A percentile compares a stretch with the other conserved stretches of the same genome.
Conservation (phyloP, 1,284 basidiomycete species). For the Entoloma clypeatum region DNA sequence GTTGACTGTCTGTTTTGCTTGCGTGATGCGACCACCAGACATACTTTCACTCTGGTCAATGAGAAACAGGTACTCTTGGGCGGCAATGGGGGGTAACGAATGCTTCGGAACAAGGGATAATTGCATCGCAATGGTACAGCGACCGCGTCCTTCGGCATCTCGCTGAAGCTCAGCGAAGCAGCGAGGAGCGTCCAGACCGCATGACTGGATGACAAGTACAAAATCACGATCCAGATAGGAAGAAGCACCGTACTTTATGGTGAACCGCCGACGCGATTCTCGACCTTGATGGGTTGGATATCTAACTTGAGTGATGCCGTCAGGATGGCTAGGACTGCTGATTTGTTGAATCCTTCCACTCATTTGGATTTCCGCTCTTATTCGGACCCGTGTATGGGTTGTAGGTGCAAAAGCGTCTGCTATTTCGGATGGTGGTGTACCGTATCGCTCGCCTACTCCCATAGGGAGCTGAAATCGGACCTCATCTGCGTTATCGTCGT, state of each 20-base stretch:
- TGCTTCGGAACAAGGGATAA: conserved; percentile 50
- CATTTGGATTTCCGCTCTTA: conserved; percentile 44
- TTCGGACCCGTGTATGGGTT: conserved; percentile 33
- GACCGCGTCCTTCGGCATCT: conserved; percentile 18
- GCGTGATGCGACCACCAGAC: conserved; percentile 33
- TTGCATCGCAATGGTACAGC: conserved; percentile 44
- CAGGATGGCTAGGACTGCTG: conserved; percentile 39
- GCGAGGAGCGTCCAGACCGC: conserved; percentile 45
- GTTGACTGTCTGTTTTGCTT: conserved; percentile 36
- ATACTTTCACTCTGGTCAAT: conserved; percentile 47
- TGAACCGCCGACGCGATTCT: conserved; percentile 38
- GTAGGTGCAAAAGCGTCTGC: conserved; percentile 28
- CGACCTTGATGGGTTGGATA: conserved; percentile 33
- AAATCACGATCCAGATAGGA: conserved; percentile 44
- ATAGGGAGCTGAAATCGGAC: conserved; percentile 51
- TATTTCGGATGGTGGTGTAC: conserved; percentile 36
- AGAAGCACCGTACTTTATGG: conserved; percentile 33
- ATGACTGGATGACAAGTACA: conserved; percentile 41
- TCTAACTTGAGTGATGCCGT: conserved; percentile 24
- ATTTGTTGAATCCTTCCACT: conserved; percentile 37
- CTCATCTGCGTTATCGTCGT: conserved; percentile 43
- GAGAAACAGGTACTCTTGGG: conserved; percentile 47
- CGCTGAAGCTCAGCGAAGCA: conserved; percentile 48
- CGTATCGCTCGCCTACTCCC: conserved; percentile 49
- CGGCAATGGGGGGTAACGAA: conserved; percentile 32